Evolutionary conservation across 352 stramenopile genomes (phyloP).

Genomic region (Phytophthora litchii): DNA sequence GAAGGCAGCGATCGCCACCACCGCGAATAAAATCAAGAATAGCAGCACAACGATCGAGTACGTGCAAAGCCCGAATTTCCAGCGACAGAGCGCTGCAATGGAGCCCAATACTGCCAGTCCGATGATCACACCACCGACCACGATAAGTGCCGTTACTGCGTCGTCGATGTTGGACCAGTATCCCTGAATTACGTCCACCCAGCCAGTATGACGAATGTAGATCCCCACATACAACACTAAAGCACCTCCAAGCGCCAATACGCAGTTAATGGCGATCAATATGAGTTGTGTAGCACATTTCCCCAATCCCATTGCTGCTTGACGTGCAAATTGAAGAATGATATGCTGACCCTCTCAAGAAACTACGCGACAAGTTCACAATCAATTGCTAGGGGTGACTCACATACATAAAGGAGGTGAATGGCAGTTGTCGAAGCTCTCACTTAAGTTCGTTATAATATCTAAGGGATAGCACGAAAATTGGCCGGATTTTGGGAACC

Average conservation of each 20-base stretch:
- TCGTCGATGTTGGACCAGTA: constrained; percentile 56
- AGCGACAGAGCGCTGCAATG: constrained; percentile 59
- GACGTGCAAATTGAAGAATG: constrained; percentile 31
- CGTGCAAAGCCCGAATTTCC: constrained; percentile 56
- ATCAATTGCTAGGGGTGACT: constrained; percentile 2
- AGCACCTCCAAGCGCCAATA: constrained; percentile 57
- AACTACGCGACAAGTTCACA: constrained; percentile 10
- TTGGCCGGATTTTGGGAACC: neutral
- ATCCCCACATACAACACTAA: constrained; percentile 59
- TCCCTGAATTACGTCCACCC: constrained; percentile 57
- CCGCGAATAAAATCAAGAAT: constrained; percentile 54
- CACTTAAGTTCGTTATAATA: neutral
- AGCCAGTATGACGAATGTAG: constrained; percentile 47
- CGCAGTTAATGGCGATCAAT: constrained; percentile 63
- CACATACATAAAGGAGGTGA: neutral
- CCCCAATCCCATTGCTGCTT: constrained; percentile 25
- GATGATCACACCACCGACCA: constrained; percentile 60
- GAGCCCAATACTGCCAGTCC: constrained; percentile 59
- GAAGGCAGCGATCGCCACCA: constrained; percentile 55
- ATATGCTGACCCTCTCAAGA: neutral
- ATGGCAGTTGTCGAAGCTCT: neutral
- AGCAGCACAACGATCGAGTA: constrained; percentile 64
- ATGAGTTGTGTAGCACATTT: constrained; percentile 40
- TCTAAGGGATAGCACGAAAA: neutral
- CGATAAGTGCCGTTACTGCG: constrained; percentile 54